Conservation (phyloP, 495 filamentous ascomycete genomes). For the Pseudoneurospora amorphoporcata region DNA sequence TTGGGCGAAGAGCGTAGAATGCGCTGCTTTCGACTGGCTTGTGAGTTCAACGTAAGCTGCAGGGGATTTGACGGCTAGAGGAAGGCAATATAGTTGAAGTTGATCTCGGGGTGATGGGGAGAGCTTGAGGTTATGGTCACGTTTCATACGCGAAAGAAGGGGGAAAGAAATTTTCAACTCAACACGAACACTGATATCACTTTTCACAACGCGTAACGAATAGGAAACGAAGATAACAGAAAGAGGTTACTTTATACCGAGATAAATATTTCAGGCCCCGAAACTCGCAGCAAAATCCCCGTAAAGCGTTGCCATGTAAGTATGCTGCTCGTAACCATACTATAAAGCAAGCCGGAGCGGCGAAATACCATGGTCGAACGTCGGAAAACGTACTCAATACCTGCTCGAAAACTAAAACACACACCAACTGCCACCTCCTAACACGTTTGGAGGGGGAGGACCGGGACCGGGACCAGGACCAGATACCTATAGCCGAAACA, state of each 20-base stretch:
- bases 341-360: not conserved
- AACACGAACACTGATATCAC: not conserved
- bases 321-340: not conserved
- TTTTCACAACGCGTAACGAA: not conserved
- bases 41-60: not conserved
- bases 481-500: not conserved
- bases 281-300: not conserved
- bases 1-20: not conserved
- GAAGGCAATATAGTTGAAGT: not conserved
- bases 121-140: not conserved
- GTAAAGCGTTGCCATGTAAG: not conserved
- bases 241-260: not conserved
- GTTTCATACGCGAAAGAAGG: not conserved
- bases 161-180: not conserved
- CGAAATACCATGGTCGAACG: not conserved
- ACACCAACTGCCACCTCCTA: not conserved
- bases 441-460: not conserved
- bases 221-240: not conserved
- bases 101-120: not conserved
- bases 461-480: not conserved
- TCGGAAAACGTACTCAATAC: not conserved
- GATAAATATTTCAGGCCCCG: not conserved
- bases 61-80: not conserved
- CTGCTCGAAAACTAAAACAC: not conserved
- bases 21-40: not conserved